phyloP scores from a whole-genome alignment of 495 filamentous ascomycete genomes.

The Cudoniella acicularis region DNA sequence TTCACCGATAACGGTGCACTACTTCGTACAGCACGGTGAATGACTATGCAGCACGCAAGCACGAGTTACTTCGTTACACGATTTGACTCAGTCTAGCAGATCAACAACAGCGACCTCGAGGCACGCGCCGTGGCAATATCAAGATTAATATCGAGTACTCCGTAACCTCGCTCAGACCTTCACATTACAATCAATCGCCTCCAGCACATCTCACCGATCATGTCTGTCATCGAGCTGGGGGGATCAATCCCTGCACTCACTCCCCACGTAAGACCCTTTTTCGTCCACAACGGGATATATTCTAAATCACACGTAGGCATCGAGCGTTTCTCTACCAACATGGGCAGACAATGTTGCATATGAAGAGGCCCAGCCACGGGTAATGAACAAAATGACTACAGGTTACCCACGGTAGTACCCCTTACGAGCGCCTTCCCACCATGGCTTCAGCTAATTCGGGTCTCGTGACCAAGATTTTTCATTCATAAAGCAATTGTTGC shows the following conservation, averaged over 20 bases:
- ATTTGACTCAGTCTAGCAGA: too few relatives aligned
- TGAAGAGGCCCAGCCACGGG: conserved; percentile 87
- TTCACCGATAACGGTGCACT: neutral
- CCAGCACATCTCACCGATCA: conserved; percentile 8
- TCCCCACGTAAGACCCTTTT: conserved; percentile 47
- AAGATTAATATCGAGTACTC: too few relatives aligned
- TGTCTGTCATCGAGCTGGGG: conserved; percentile 37
- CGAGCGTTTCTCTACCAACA: conserved; percentile 93
- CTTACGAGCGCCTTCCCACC: neutral
- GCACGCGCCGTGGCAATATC: too few relatives aligned
- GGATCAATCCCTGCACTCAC: conserved; percentile 59
- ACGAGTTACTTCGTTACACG: too few relatives aligned
- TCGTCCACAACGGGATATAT: conserved; percentile 15
- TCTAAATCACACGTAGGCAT: conserved; percentile 56
- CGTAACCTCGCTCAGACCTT: too few relatives aligned
- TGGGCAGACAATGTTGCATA: conserved; percentile 90
- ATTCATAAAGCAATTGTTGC: conserved; percentile 78
- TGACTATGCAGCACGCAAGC: too few relatives aligned
- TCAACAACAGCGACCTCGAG: too few relatives aligned
- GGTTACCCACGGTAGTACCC: conserved; percentile 79
- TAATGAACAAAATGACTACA: conserved; percentile 77
- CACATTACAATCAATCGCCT: neutral
- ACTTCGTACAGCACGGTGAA: too few relatives aligned
- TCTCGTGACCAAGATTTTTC: conserved; percentile 64
- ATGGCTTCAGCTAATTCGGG: neutral